phyloP scores from a whole-genome alignment of 2,329 filamentous ascomycete genomes.

The Diaporthe ampelina region DNA sequence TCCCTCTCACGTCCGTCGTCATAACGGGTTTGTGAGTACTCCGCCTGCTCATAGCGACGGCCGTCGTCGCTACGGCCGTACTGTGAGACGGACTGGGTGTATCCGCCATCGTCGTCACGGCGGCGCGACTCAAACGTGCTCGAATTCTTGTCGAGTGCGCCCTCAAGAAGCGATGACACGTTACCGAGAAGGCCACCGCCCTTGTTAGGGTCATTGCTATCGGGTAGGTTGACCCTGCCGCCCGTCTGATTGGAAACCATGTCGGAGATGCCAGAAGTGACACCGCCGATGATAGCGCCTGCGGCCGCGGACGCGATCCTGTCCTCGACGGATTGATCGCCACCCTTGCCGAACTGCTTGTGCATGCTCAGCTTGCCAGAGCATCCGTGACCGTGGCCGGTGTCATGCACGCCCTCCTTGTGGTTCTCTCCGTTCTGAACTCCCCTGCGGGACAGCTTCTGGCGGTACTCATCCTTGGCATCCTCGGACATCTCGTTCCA shows the following conservation, averaged over 20 bases:
- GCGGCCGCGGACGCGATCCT: slow-evolving; percentile 70
- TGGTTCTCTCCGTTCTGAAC: slow-evolving; percentile 86
- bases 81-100: slow-evolving; percentile 72
- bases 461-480: slow-evolving; percentile 76
- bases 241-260: slow-evolving; percentile 63
- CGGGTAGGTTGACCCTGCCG: slow-evolving; percentile 51
- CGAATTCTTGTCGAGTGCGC: slow-evolving; percentile 60
- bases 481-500: slow-evolving; percentile 77
- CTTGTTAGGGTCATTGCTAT: slow-evolving; percentile 56
- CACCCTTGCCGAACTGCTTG: slow-evolving; percentile 67
- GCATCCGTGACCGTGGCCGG: slow-evolving; percentile 88
- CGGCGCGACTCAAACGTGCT: slow-evolving; percentile 62
- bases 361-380: slow-evolving; percentile 83
- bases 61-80: slow-evolving; percentile 66
- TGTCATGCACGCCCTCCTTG: slow-evolving; percentile 86
- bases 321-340: slow-evolving; percentile 65
- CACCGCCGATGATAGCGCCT: slow-evolving; percentile 69
- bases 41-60: slow-evolving; percentile 71
- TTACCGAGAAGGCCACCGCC: slow-evolving; percentile 79
- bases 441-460: slow-evolving; percentile 82
- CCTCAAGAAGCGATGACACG: slow-evolving; percentile 73
- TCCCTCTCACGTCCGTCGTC: slow-evolving; percentile 68
- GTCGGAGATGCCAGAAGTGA: slow-evolving; percentile 65
- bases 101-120: slow-evolving; percentile 71
- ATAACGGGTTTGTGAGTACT: slow-evolving; percentile 71